phyloP scores from a whole-genome alignment of 2,329 filamentous ascomycete genomes.

The Fusarium brachygibbosum region DNA sequence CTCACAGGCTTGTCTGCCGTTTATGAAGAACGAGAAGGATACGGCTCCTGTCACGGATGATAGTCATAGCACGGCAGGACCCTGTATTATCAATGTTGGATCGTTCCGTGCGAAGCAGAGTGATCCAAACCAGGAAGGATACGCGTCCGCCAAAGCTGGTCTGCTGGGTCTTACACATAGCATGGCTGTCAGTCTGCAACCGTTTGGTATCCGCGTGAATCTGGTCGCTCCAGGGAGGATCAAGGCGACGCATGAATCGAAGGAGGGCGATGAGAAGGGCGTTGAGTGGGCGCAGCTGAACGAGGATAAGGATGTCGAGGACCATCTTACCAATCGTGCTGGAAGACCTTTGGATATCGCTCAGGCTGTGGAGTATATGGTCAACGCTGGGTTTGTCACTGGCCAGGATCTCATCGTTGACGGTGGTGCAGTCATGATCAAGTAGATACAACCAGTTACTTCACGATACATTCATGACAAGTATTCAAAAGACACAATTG shows the following conservation, averaged over 20 bases:
- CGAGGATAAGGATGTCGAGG: constrained; percentile 17
- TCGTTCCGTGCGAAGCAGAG: constrained; percentile 21
- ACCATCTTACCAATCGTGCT: constrained; percentile 20
- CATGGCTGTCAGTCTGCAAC: constrained; percentile 20
- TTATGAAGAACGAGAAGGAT: constrained; percentile 24
- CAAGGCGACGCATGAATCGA: constrained; percentile 14
- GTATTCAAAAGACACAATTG: background rate
- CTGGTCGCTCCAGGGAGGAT: constrained; percentile 18
- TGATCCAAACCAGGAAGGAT: constrained; percentile 19
- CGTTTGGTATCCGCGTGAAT: constrained; percentile 10
- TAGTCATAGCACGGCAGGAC: constrained; percentile 17
- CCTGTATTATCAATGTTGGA: constrained; percentile 22
- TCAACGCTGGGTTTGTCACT: constrained; percentile 22
- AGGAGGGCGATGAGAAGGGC: constrained; percentile 11
- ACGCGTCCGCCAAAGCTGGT: constrained; percentile 23
- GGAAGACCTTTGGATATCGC: constrained; percentile 25
- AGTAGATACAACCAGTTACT: background rate
- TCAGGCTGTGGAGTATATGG: constrained; percentile 19
- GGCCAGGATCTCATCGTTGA: constrained; percentile 23
- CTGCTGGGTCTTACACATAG: constrained; percentile 18
- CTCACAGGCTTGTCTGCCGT: constrained; percentile 14
- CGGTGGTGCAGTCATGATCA: constrained; percentile 20
- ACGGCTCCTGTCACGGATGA: constrained; percentile 5
- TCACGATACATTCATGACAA: background rate
- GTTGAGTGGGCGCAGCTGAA: constrained; percentile 18